Conservation (phyloP, 2,329 filamentous ascomycete species). For the Ophiostoma perfectum region DNA sequence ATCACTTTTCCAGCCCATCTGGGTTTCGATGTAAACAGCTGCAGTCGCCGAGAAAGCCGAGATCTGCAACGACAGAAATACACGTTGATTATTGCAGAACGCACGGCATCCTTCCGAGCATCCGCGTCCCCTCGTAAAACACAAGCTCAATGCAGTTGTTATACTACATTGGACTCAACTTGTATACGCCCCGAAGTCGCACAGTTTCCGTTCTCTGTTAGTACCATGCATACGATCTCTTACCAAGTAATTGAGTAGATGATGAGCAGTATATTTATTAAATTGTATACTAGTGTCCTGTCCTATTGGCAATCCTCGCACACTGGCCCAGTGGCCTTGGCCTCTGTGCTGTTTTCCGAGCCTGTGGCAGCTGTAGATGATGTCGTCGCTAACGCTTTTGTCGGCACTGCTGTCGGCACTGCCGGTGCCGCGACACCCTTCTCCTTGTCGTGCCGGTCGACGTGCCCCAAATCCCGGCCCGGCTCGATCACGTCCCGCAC, state of each 20-base stretch:
- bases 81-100: neutral
- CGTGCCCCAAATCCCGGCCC: slow-evolving; percentile 71
- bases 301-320: slow-evolving; percentile 37
- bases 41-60: neutral
- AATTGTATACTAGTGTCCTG: slow-evolving; percentile 1
- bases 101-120: neutral
- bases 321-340: slow-evolving; percentile 23
- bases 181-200: neutral
- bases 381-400: neutral
- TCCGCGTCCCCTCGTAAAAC: no score
- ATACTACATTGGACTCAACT: neutral
- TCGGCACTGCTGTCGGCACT: neutral
- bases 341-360: neutral
- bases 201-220: neutral
- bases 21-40: neutral
- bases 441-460: slow-evolving; percentile 51
- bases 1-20: no score
- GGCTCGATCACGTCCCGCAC: slow-evolving; percentile 81
- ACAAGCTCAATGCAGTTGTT: no score
- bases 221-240: neutral
- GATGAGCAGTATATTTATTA: neutral
- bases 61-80: neutral
- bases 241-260: neutral
- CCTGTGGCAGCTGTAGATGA: neutral
- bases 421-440: neutral